Percentiles rank a stretch among this genome's conserved stretches.
phyloP scores from a whole-genome alignment of 2,329 filamentous ascomycete species.

The Sporothrix phasma region DNA sequence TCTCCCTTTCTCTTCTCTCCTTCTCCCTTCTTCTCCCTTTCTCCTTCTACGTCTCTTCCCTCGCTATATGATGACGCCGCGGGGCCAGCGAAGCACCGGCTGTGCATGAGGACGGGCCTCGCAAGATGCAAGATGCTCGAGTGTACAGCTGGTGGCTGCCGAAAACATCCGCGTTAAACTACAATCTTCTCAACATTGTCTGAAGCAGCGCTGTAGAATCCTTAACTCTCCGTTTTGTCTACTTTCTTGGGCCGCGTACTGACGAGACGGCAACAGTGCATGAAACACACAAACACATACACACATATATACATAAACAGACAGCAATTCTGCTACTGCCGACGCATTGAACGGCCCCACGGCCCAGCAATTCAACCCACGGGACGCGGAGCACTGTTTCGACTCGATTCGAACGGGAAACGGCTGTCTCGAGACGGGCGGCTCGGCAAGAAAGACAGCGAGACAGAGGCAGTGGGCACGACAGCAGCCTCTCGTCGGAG shows the following conservation, averaged over 20 bases:
- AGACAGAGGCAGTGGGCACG: no score
- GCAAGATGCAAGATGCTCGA: not conserved
- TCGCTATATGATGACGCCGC: slow-evolving; percentile 29
- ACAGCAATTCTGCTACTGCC: not conserved
- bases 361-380: not conserved
- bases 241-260: not conserved
- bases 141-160: slow-evolving; percentile 28
- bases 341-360: not conserved
- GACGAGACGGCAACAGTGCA: not conserved
- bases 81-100: slow-evolving; percentile 29
- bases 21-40: not conserved
- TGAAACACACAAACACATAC: not conserved
- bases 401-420: no score
- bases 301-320: no score
- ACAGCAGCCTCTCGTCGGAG: not conserved
- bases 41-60: no score
- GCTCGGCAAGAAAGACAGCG: not conserved
- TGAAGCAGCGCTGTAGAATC: not conserved
- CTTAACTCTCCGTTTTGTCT: slow-evolving; percentile 16
- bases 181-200: slow-evolving; percentile 30
- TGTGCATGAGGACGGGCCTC: not conserved
- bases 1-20: not conserved
- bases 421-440: not conserved
- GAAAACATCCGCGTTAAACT: slow-evolving; percentile 38
- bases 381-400: not conserved